phyloP scores from a whole-genome alignment of 805 yeast species.

The Scheffersomyces stipitis region DNA sequence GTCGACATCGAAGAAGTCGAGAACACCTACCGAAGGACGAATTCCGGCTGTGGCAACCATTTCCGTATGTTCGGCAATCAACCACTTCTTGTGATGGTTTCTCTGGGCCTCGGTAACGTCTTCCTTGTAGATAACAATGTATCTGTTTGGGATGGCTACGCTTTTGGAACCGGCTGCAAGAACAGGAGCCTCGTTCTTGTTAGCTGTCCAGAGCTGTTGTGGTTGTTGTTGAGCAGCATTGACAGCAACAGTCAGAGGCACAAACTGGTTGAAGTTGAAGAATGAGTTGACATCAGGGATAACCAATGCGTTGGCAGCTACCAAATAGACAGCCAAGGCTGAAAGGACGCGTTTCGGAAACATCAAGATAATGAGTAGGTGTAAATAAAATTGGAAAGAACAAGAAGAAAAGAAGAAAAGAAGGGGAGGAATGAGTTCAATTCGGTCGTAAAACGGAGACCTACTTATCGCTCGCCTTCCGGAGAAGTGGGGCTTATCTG shows the following conservation, averaged over 20 bases:
- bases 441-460: too few species aligned
- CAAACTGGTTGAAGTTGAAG: constrained; percentile 5
- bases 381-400: too few species aligned
- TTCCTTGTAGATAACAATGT: constrained; percentile 12
- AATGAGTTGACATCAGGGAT: constrained; percentile 8
- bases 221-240: neutral
- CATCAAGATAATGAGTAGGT: too few species aligned
- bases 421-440: too few species aligned
- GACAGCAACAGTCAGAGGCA: neutral
- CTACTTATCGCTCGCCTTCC: too few species aligned
- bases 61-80: constrained; percentile 1
- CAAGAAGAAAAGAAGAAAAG: too few species aligned
- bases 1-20: constrained; percentile 10
- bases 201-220: neutral
- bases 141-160: constrained; percentile 7
- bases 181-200: constrained; percentile 5
- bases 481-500: too few species aligned
- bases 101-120: constrained; percentile 3
- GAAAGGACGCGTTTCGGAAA: constrained; percentile 2
- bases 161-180: constrained; percentile 1
- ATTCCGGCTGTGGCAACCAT: constrained; percentile 3
- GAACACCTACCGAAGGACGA: neutral
- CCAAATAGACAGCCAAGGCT: constrained; percentile 4
- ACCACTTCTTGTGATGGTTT: constrained; percentile 8
- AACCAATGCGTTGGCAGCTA: constrained; percentile 6